phyloP scores from a whole-genome alignment of 305 asterid genomes.

The Stenogyne calaminthoides region DNA sequence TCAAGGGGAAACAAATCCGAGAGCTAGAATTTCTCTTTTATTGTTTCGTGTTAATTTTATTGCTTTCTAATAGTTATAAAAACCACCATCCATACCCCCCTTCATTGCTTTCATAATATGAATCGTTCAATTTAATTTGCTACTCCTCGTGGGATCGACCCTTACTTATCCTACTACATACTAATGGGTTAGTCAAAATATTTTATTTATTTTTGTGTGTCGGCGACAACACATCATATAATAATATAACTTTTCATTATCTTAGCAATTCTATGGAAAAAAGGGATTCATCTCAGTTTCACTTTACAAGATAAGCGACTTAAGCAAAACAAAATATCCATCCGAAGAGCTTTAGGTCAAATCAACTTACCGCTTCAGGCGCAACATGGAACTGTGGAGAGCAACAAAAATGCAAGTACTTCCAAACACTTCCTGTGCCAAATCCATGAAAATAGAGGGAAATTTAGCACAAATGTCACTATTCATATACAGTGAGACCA shows the following conservation, averaged over 20 bases:
- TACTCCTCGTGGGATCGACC: no score
- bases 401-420: constrained; percentile 77
- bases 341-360: constrained; percentile 15
- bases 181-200: no score
- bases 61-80: no score
- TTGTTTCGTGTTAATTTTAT: no score
- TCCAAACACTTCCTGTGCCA: constrained; percentile 84
- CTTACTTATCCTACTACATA: no score
- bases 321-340: constrained; percentile 9
- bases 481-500: constrained; percentile 15
- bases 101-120: no score
- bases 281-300: background rate
- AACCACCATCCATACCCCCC: no score
- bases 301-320: background rate
- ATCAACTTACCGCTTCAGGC: constrained; percentile 66
- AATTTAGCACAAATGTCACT: constrained; percentile 9
- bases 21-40: no score
- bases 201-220: no score
- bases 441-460: constrained; percentile 12
- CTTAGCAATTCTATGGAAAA: background rate
- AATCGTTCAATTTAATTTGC: no score
- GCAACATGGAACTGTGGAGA: constrained; percentile 89
- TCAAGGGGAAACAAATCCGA: no score
- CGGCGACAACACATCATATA: no score
- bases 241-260: background rate